Conservation (phyloP, 169 alveolate genomes). For the Amoebophrya sp. region DNA sequence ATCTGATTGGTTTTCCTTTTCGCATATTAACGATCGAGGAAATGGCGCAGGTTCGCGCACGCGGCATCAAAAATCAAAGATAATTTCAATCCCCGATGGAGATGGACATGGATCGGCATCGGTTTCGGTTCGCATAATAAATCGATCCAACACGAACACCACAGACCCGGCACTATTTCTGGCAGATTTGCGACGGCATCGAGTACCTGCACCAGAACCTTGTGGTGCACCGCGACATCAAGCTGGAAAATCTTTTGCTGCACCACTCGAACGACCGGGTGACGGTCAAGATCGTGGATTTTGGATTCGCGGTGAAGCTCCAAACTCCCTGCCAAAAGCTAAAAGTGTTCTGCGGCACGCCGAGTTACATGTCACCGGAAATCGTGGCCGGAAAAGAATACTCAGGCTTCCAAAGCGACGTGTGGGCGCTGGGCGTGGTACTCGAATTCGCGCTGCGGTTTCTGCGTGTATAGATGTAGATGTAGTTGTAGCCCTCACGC, state of each 20-base stretch:
- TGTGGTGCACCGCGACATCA: constrained; percentile 45
- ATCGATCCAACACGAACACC: too few relatives aligned
- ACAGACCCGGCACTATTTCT: constrained; percentile 51
- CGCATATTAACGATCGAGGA: too few relatives aligned
- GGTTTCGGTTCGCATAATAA: too few relatives aligned
- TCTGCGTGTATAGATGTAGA: too few relatives aligned
- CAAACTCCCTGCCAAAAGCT: constrained; percentile 43
- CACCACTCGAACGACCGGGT: too few relatives aligned
- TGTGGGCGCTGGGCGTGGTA: constrained; percentile 55
- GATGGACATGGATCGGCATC: too few relatives aligned
- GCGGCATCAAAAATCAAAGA: too few relatives aligned
- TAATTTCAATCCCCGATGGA: too few relatives aligned
- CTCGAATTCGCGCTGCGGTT: too few relatives aligned
- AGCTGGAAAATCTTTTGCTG: constrained; percentile 48
- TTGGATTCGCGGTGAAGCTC: constrained; percentile 57
- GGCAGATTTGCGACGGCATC: constrained; percentile 51
- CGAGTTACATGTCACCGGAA: constrained; percentile 71
- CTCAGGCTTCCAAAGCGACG: constrained; percentile 52
- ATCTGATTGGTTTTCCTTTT: too few relatives aligned
- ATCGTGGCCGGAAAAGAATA: constrained; percentile 49
- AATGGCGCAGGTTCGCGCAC: too few relatives aligned
- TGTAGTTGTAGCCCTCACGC: too few relatives aligned
- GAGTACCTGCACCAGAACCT: background rate
- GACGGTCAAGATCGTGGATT: constrained; percentile 58
- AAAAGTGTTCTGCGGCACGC: constrained; percentile 67